phyloP scores from a whole-genome alignment of 805 yeast species.

The Wickerhamomyces chambardii region DNA sequence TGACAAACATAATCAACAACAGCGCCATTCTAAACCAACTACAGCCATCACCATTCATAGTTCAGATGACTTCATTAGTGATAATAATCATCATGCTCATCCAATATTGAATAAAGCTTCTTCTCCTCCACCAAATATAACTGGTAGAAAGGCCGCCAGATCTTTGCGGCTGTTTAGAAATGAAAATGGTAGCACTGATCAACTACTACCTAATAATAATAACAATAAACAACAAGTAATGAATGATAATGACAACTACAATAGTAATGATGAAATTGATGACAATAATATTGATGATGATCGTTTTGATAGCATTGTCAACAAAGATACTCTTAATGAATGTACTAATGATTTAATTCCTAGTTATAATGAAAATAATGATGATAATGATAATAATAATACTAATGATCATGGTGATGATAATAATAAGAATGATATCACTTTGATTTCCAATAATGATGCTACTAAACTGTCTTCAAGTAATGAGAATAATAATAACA shows the following conservation, averaged over 20 bases:
- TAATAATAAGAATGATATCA: too few species aligned
- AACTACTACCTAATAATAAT: not conserved
- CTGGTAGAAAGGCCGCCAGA: conserved; percentile 51
- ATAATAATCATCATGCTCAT: not conserved
- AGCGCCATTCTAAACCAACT: too few species aligned
- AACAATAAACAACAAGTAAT: too few species aligned
- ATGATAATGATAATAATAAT: not conserved
- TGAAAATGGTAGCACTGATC: conserved; percentile 12
- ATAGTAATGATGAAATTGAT: not conserved
- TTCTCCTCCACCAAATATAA: conserved; percentile 12
- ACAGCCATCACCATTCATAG: conserved; percentile 2
- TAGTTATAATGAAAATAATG: too few species aligned
- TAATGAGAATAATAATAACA: not conserved
- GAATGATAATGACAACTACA: not conserved
- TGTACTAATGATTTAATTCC: too few species aligned
- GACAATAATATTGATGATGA: not conserved
- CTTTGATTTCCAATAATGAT: too few species aligned
- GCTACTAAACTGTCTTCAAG: too few species aligned
- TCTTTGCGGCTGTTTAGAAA: conserved; percentile 43
- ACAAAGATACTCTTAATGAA: not conserved
- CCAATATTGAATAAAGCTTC: not conserved
- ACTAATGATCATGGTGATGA: not conserved
- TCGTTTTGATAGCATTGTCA: not conserved
- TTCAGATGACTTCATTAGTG: not conserved
- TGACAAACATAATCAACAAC: too few species aligned